Base-by-base conservation (phyloP, 1,284 basidiomycete genomes). In the Omphalotus olearius region DNA sequence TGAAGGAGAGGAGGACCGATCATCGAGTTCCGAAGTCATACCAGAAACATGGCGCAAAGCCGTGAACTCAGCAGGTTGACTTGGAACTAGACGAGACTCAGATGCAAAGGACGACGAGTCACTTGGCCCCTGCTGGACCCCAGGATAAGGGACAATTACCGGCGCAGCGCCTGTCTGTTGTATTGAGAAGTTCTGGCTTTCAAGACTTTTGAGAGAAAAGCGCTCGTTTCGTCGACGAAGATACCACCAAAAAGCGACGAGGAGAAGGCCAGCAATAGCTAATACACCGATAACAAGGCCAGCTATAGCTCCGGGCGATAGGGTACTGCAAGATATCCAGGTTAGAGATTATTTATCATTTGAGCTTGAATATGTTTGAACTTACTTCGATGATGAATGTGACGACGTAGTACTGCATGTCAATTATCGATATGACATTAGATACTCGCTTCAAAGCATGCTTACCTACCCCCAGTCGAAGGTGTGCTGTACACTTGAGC, bases 401-500 rank as follows among this genome's bases (percentile, higher is more conserved):
- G 45, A 28, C 23, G 51, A 48, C 9, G 33, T 37, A 16, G 40
- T 53, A n/a, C 20, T 4, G 39, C 18, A 33, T 30, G 5, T 36
- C 35, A 6, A 33, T 14, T 14, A 43, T 45, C 40, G 16, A 26
- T 28, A 10, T 18, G 23, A 20, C 20, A 25, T 7, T 10, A 9
- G 7, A 2, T 13, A 39, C n/a, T 20, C 23, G 20, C 7, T 25
- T n/a, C 16, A 17, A 18, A 17, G 11, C 16, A 43, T 6, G 3
- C 20, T n/a, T n/a, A 51, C 48, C 49, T 47, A 14, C 25, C 25
- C 33, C 25, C 20, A 20, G 56, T 45, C 11, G 57, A 55, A 30
- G 51, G 36, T 5, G 67, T 64, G 1, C 65, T 66, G 47, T 59
- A 72, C 9, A 72, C 63, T 44, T 67, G 60, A 1, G 68, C 69